These are phyloP conservation scores for Serendipita sp. DNA, from an alignment of 768 basidiomycete genomes.

Conservation along the genomic window DNA sequence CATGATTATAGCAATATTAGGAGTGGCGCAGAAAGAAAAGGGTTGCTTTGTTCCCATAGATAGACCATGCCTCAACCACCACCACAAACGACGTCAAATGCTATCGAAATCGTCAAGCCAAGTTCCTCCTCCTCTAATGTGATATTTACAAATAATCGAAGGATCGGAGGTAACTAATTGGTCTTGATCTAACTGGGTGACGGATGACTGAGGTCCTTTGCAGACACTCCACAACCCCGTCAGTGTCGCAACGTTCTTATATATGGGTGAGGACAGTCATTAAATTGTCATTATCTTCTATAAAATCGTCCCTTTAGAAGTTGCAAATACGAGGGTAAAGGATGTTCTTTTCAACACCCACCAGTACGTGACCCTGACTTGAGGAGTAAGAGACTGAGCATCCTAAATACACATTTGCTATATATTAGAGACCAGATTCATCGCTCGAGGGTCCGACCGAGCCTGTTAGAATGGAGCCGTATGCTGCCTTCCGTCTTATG, in stretches of 20 bases:
- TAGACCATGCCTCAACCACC: neutral
- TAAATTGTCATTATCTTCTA: constrained; percentile 9
- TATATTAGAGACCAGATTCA: constrained; percentile 19
- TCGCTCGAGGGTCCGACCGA: constrained; percentile 19
- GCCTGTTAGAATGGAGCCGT: neutral
- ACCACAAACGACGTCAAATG: neutral
- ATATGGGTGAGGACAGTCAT: constrained; percentile 45
- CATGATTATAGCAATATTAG: neutral
- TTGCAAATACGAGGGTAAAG: constrained; percentile 76
- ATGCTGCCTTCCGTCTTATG: neutral
- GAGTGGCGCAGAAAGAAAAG: neutral
- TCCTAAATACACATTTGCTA: neutral
- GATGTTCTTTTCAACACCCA: constrained; percentile 72
- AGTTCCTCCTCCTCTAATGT: neutral
- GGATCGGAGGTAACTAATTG: neutral
- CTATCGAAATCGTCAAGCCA: constrained; percentile 1
- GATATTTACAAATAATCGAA: neutral
- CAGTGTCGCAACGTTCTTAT: constrained; percentile 87
- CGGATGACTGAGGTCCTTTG: neutral
- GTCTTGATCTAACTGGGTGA: neutral
- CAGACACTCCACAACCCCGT: constrained; percentile 27
- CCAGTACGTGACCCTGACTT: constrained; percentile 26
- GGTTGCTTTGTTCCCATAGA: neutral
- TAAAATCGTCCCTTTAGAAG: constrained; percentile 27
- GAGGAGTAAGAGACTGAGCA: too few relatives aligned